Evolutionary conservation across 495 filamentous ascomycete species (phyloP), one percentile per base, ranked within the genome.

Genomic region (Penicillium fimorum): DNA sequence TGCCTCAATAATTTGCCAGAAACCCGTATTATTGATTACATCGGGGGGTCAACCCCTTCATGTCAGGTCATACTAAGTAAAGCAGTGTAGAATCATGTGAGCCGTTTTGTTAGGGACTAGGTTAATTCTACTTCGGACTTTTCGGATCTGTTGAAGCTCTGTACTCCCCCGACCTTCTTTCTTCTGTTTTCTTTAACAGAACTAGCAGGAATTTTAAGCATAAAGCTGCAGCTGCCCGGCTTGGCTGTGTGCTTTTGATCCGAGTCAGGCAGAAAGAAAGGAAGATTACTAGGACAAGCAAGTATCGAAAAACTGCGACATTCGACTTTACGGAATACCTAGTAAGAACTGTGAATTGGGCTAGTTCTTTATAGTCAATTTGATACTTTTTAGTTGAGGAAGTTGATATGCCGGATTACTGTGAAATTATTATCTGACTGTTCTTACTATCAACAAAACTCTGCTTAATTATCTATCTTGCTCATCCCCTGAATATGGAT

Each of bases 401-500:
- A 27, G 4, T 27, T 27, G 25, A 37, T 15, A 37, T n/a, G 13
- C 12, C 13, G 12, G 8, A 20, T 47, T 30, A 20, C 2, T 12
- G 2, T 30, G 27, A 18, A 32, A 6, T 18, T 24, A 49, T 49
- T 49, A 25, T 37, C 18, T 35, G 30, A 49, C 7, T 40, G 8
- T 20, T 22, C 2, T 15, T 35, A 4, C 12, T n/a, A 37, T n/a
- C 35, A 38, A 38, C 17, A 53, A 38, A 37, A 12, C 24, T 24
- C 50, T 13, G 17, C 44, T 58, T 44, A 61, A 7, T 53, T 58
- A 44, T 66, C 67, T 17, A 56, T 20, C n/a, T 32, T 20, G 53
- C 52, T 51, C 61, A 41, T 61, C 57, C 45, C 50, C 42, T 3
- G 56, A 60, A 53, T 51, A 56, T 1, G 59, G 30, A 27, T 58